A percentile compares a stretch with the other conserved stretches of the same genome.
Conservation (phyloP, 2,329 filamentous ascomycete genomes). For the Trichoderma semiorbis region DNA sequence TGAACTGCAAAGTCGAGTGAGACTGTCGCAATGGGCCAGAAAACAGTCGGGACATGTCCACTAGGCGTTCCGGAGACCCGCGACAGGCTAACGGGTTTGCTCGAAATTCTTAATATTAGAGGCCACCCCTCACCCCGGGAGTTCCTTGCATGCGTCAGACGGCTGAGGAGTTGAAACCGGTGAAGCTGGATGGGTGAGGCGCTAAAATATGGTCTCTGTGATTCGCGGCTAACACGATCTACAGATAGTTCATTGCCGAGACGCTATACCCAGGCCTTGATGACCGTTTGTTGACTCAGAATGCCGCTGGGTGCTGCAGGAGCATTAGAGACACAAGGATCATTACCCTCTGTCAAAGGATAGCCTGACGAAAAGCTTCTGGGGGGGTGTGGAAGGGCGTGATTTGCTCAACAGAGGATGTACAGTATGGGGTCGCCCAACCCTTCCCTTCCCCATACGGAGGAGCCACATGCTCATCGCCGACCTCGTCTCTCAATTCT, state of each 20-base stretch:
- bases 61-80: neutral
- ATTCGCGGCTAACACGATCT: conserved; percentile 14
- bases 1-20: neutral
- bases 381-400: neutral
- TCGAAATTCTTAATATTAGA: neutral
- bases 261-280: neutral
- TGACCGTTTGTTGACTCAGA: neutral
- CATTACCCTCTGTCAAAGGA: neutral
- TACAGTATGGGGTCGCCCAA: neutral
- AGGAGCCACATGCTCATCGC: neutral
- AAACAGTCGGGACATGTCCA: neutral
- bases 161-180: conserved; percentile 4
- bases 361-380: neutral
- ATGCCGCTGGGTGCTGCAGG: neutral
- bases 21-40: neutral
- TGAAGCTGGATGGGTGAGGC: neutral
- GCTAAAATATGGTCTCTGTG: neutral
- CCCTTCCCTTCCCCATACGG: neutral
- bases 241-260: neutral
- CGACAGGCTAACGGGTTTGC: neutral
- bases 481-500: neutral
- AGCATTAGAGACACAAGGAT: neutral
- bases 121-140: neutral
- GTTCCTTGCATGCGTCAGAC: conserved; percentile 10
- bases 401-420: neutral